Evolutionary conservation across 2,329 filamentous ascomycete genomes (phyloP), one percentile per base, ranked within the genome.

Genomic region (Hymenotorrendiella dingleyae): DNA sequence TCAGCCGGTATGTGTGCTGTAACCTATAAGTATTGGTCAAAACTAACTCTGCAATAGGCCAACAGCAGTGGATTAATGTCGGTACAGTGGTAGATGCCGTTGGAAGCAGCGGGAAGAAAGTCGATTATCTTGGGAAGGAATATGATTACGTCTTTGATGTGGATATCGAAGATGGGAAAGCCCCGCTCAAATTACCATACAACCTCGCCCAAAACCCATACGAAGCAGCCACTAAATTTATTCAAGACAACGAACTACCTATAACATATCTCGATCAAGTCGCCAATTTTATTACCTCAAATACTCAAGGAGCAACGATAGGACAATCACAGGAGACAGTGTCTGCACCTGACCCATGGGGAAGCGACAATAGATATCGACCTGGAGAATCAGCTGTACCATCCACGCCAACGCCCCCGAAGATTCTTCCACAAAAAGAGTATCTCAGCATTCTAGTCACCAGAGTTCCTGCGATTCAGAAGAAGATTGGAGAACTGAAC

Each of bases 111-210:
- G 86, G 87, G 9, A 80, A 80, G 45, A 89, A 90, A 66, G 51
- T 80, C 6, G 74, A 82, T 45, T 84, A 91, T 60, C 72, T 86
- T 1, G 91, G 91, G 23, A 79, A 94, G 60, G 86, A 91, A 48
- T 98, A 94, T 62, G 93, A 98, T 61, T 96, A 84, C 57, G 90
- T 98, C 7, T 97, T 97, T 54, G 90, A 96, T 59, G 90, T 96
- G 20, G 90, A 95, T 56, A 94, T 96, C 49, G 87, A 95, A 62
- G 91, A 96, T 57, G 91, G 89, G 40, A 91, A 94, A 59, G 90
- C 91, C 10, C 80, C 91, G 0, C 71, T 97, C 34, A 96, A 96
- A 64, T 73, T 97, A n/a, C 89, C 91, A 0, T 97, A 86, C 66
- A 96, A 97, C 61, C 73, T 91, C 10, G 88, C 85, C 1, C 84